Conservation (phyloP, 805 yeast species). For the Wickerhamiella sergipiensis region DNA sequence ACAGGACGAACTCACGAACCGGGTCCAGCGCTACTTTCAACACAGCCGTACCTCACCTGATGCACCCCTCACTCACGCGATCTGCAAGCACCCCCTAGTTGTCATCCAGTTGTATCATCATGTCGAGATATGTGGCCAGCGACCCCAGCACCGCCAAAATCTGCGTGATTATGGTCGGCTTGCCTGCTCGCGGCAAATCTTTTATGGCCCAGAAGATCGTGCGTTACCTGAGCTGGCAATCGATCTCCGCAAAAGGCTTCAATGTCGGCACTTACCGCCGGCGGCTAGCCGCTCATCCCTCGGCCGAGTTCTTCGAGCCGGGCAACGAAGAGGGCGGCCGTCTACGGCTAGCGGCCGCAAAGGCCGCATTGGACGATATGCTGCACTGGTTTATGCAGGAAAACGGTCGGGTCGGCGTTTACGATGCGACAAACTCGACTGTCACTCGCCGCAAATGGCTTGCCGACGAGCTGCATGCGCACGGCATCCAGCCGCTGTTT, state of each 20-base stretch:
- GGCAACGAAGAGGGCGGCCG: conserved; percentile 49
- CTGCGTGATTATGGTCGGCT: conserved; percentile 28
- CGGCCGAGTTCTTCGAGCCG: conserved; percentile 68
- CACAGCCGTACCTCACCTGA: too few relatives aligned
- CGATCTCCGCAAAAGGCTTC: conserved; percentile 74
- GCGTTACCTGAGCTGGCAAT: conserved; percentile 82
- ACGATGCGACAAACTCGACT: conserved; percentile 90
- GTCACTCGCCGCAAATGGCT: conserved; percentile 55
- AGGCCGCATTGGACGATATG: conserved; percentile 63
- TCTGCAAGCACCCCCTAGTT: not conserved
- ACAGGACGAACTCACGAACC: too few relatives aligned
- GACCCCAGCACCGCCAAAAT: conserved; percentile 15
- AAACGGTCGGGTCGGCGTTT: conserved; percentile 77
- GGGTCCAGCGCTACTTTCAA: too few relatives aligned
- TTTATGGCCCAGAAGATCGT: conserved; percentile 90
- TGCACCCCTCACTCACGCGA: not conserved
- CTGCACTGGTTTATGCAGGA: conserved; percentile 73
- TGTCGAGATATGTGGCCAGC: conserved; percentile 14
- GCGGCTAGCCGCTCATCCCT: conserved; percentile 42
- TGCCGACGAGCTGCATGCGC: conserved; percentile 21
- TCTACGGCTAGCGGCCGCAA: conserved; percentile 55
- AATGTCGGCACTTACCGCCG: conserved; percentile 83
- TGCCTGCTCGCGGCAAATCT: conserved; percentile 69
- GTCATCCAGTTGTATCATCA: not conserved
- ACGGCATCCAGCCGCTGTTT: conserved; percentile 76